Conservation (phyloP, 169 alveolate species). For the Toxoplasma gondii region DNA sequence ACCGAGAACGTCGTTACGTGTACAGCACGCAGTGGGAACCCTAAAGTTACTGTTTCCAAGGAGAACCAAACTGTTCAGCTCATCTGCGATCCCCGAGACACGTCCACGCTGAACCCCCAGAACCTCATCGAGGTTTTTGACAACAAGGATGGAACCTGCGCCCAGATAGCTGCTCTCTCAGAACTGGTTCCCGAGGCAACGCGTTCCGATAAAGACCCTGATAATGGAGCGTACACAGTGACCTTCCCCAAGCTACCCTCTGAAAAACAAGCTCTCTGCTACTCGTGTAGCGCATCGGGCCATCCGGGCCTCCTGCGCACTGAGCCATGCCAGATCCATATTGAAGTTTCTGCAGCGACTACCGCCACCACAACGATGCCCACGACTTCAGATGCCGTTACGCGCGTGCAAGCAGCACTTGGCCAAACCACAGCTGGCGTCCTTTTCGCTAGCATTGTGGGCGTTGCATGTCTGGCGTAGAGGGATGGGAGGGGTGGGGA, state of each 20-base stretch:
- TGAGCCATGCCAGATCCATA: background rate
- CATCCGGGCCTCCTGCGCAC: background rate
- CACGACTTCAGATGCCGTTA: background rate
- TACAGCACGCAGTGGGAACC: background rate
- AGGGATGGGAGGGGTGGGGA: background rate
- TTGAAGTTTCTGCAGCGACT: background rate
- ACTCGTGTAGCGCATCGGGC: background rate
- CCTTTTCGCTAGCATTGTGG: background rate
- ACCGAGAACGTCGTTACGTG: background rate
- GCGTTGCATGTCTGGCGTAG: background rate
- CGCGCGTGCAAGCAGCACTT: background rate
- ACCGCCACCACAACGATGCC: background rate
- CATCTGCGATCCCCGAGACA: background rate
- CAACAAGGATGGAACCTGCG: background rate
- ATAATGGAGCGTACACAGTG: background rate
- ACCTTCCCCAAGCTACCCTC: background rate
- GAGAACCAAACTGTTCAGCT: background rate
- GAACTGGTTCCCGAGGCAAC: constrained; percentile 1
- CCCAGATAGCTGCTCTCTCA: background rate
- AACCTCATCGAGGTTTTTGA: too few species aligned
- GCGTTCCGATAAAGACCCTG: background rate
- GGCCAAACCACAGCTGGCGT: background rate
- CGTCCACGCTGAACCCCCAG: background rate
- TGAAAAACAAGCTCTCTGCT: background rate
- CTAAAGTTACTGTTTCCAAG: background rate